Conservation (phyloP, 495 filamentous ascomycete genomes). For the Penicillium desertorum region DNA sequence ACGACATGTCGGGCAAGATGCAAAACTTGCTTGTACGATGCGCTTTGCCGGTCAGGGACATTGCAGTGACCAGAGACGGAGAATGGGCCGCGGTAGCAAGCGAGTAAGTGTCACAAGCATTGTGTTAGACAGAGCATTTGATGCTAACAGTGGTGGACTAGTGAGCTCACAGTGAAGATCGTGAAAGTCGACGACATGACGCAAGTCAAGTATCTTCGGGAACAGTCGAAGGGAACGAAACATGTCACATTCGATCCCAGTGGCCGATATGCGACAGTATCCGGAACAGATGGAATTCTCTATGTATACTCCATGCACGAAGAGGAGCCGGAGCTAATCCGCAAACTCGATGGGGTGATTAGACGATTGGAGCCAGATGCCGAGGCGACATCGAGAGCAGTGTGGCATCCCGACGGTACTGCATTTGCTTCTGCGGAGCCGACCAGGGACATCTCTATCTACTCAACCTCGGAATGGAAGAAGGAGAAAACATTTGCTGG, state of each 20-base stretch:
- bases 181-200: constrained; percentile 77
- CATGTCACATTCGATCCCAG: constrained; percentile 86
- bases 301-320: constrained; percentile 84
- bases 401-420: constrained; percentile 94
- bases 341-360: constrained; percentile 83
- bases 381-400: constrained; percentile 70
- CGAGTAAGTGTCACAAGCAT: constrained; percentile 55
- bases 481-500: constrained; percentile 72
- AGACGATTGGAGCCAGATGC: constrained; percentile 72
- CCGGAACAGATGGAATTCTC: constrained; percentile 81
- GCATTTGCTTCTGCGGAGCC: constrained; percentile 85
- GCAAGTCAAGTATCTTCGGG: constrained; percentile 69
- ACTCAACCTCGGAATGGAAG: constrained; percentile 84
- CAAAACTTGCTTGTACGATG: constrained; percentile 78
- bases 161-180: constrained; percentile 84
- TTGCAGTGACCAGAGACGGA: constrained; percentile 77
- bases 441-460: constrained; percentile 80
- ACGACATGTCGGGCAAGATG: constrained; percentile 72
- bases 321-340: constrained; percentile 76
- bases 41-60: constrained; percentile 78
- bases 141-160: constrained; percentile 28
- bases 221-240: constrained; percentile 81
- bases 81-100: constrained; percentile 94
- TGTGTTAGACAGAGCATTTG: not conserved
- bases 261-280: constrained; percentile 72